Base-by-base conservation (phyloP, 1,139 yeast genomes). In the Candida glucosophila region DNA sequence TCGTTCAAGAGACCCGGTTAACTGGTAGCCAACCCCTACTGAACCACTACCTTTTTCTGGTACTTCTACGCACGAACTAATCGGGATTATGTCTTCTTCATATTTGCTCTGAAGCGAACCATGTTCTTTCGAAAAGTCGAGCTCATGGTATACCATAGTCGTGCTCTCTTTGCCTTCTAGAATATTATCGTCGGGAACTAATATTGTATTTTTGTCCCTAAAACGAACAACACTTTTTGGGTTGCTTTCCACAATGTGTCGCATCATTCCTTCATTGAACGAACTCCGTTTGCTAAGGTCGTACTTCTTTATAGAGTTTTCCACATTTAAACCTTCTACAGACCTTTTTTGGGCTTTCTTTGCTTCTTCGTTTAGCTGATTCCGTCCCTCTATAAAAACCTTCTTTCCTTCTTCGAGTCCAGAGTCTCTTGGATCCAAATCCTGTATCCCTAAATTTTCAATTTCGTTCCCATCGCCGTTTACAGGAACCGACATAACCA, bases 161-260 rank as follows among this genome's bases (percentile, higher is more conserved):
- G 26, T 9, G 12, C 22, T 20, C 4, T 23, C 26, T n/a, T n/a
- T 12, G 6, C 17, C 23, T 8, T 12, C 16, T 5, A 36, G 8
- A 9, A 33, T 27, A 8, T 30, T 31, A 3, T 27, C 27, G 5
- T 29, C 34, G 2, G 49, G 43, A 6, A 44, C 33, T n/a, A 48
- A 26, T 2, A 42, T 29, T 1, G 52, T 43, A 11, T 38, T 35
- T 4, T 49, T 34, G 25, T 48, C 53, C 23, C 36, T 31, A 26
- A 47, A 44, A n/a, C 28, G 17, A 5, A 49, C 29, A 6, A 42
- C 32, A 14, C 41, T 30, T 17, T 34, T 39, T 5, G 47, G 46
- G 17, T 34, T 32, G 6, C 29, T 26, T 4, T 18, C 8, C 12
- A 36, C 17, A 4, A 39, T 19, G 23, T 39, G 23, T 6, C 32